phyloP scores from a whole-genome alignment of 305 asterid species.

The Withania somnifera region DNA sequence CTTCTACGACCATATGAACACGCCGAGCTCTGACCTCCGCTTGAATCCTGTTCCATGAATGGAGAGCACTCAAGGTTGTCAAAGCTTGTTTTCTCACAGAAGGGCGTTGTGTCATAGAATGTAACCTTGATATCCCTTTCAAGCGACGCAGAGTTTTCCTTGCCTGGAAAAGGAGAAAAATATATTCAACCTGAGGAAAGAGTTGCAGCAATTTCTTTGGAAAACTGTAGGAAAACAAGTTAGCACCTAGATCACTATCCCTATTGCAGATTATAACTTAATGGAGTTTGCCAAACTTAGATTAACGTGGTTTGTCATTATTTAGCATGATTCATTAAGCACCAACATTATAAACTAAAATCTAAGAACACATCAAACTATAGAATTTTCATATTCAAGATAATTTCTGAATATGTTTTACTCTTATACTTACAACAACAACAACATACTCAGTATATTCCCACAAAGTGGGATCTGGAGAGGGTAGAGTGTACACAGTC shows the following conservation, averaged over 20 bases:
- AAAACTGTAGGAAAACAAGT: not conserved
- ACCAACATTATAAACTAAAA: no score
- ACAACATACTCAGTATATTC: no score
- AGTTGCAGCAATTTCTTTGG: not conserved
- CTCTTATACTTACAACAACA: no score
- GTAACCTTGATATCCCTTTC: conserved; percentile 50
- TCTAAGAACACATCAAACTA: no score
- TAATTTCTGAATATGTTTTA: no score
- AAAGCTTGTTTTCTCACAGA: conserved; percentile 69
- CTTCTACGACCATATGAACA: conserved; percentile 63
- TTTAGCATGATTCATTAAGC: not conserved
- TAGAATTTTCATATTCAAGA: no score
- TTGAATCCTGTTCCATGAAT: conserved; percentile 70
- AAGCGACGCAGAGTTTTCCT: conserved; percentile 41
- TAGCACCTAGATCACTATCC: not conserved
- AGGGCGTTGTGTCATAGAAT: conserved; percentile 38
- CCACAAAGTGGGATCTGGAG: no score
- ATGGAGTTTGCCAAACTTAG: not conserved
- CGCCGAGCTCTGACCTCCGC: conserved; percentile 61
- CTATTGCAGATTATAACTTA: not conserved
- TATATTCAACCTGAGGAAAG: not conserved
- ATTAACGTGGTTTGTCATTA: not conserved
- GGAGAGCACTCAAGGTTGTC: conserved; percentile 48
- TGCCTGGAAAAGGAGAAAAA: conserved; percentile 39
- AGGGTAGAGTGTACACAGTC: no score